Evolutionary conservation across 1,284 basidiomycete genomes (phyloP), one percentile per base, ranked within the genome.

Genomic region (Puccinia triticina): DNA sequence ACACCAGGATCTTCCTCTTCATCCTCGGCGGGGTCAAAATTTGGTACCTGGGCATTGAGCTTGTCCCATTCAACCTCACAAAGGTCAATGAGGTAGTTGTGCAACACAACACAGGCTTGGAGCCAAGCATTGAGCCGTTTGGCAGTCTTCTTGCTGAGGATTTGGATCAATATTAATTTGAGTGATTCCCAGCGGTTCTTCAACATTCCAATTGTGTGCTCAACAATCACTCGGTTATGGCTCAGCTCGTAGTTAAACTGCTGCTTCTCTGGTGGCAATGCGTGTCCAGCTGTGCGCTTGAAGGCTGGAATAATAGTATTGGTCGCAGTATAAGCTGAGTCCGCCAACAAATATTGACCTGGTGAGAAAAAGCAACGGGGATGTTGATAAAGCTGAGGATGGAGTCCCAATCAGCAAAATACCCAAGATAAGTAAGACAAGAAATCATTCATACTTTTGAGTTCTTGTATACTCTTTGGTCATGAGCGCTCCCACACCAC

Each of bases 191-290:
- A 77, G 34, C 26, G 10, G 29, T 34, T 50, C 16, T 77, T 77
- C 0, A 77, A 21, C n/a, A 77, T 77, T 29, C 76, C 76, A 66
- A 66, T 77, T 29, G 57, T 66, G 23, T 77, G 76, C 32, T 77
- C 76, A 34, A 77, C 46, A 0, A 18, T n/a, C 14, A 77, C 76
- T n/a, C 76, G 37, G 32, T 23, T n/a, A 46, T 50, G 26, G 40
- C 59, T 64, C 23, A 77, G 32, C 21, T 26, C 14, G 26, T 18
- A 32, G 34, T 77, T 77, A 46, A 77, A 77, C 1, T 50, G 14
- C 21, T 66, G 37, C 26, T 77, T 77, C 11, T 43, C 12, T 12
- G 26, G 11, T 2, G 67, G 37, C 7, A 69, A n/a, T 1, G 67
- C 2, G 1, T 16, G 37, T 3, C 40, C 40, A n/a, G 18, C 10